A percentile compares a stretch with the other conserved stretches of the same genome.
phyloP scores from a whole-genome alignment of 805 yeast species.

The Soucietia sequanensis region DNA sequence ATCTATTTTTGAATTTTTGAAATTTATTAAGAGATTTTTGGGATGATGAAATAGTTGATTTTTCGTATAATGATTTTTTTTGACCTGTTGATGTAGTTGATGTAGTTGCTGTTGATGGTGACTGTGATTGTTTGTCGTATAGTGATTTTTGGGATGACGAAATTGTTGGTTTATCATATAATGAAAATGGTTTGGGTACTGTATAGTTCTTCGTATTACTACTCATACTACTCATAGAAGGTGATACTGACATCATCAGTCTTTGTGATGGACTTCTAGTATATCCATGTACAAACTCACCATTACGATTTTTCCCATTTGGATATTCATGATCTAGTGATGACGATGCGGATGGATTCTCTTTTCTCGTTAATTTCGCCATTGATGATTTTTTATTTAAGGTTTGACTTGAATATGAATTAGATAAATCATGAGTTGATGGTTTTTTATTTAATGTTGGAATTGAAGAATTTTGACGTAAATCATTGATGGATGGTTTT shows the following conservation, averaged over 20 bases:
- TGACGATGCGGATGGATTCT: neutral
- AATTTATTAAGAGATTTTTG: slow-evolving; percentile 36
- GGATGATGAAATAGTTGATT: slow-evolving; percentile 41
- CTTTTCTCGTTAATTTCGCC: slow-evolving; percentile 3
- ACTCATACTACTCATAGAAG: neutral
- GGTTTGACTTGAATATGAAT: slow-evolving; percentile 1
- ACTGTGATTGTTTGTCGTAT: slow-evolving; percentile 8
- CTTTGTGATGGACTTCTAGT: neutral
- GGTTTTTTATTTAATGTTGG: slow-evolving; percentile 13
- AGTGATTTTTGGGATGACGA: slow-evolving; percentile 40
- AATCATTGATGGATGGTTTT: slow-evolving; percentile 9
- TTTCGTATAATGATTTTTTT: slow-evolving; percentile 26
- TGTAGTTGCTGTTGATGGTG: too few species aligned
- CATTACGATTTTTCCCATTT: too few species aligned
- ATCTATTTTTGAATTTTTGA: slow-evolving; percentile 32
- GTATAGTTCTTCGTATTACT: slow-evolving; percentile 10
- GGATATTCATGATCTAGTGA: neutral
- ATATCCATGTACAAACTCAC: too few species aligned
- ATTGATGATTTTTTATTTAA: slow-evolving; percentile 12
- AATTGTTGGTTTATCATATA: slow-evolving; percentile 39
- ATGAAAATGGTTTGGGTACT: slow-evolving; percentile 27
- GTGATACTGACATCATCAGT: neutral
- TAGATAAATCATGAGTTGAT: slow-evolving; percentile 1
- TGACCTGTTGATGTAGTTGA: too few species aligned
- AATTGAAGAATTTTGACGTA: slow-evolving; percentile 15